These are phyloP conservation scores for Westerdykella sp. DNA, from an alignment of 2,329 filamentous ascomycete genomes.

Conservation along the genomic window DNA sequence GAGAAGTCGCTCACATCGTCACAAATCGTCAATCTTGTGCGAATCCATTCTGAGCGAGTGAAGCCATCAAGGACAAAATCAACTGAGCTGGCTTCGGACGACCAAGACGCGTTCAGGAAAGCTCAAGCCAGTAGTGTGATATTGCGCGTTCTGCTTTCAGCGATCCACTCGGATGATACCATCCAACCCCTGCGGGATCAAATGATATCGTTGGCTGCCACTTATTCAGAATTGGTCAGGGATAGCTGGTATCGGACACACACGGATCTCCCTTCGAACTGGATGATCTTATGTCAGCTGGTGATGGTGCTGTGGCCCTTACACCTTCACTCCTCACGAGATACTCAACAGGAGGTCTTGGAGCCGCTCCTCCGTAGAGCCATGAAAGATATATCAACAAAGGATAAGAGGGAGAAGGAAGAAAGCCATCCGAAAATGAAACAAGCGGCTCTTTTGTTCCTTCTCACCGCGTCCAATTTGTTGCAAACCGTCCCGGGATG, in stretches of 20 bases:
- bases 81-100: background rate
- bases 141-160: constrained; percentile 22
- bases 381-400: constrained; percentile 13
- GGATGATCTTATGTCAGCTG: constrained; percentile 26
- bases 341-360: constrained; percentile 19
- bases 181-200: constrained; percentile 16
- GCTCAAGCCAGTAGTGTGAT: constrained; percentile 25
- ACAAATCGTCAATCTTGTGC: constrained; percentile 27
- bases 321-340: constrained; percentile 20
- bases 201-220: constrained; percentile 17
- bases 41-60: constrained; percentile 23
- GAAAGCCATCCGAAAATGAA: constrained; percentile 5
- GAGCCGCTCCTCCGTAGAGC: constrained; percentile 24
- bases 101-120: constrained; percentile 9
- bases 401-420: constrained; percentile 4
- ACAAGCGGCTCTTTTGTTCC: constrained; percentile 22
- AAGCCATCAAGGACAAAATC: constrained; percentile 1
- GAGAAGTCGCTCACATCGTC: constrained; percentile 29
- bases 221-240: constrained; percentile 17
- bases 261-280: constrained; percentile 15
- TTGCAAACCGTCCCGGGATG: constrained; percentile 20
- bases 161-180: constrained; percentile 20
- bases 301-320: constrained; percentile 27
- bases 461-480: constrained; percentile 21
- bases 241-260: constrained; percentile 14